These are phyloP conservation scores for Pisolithus tinctorius DNA, from an alignment of 768 basidiomycete species.

Conservation along the genomic window DNA sequence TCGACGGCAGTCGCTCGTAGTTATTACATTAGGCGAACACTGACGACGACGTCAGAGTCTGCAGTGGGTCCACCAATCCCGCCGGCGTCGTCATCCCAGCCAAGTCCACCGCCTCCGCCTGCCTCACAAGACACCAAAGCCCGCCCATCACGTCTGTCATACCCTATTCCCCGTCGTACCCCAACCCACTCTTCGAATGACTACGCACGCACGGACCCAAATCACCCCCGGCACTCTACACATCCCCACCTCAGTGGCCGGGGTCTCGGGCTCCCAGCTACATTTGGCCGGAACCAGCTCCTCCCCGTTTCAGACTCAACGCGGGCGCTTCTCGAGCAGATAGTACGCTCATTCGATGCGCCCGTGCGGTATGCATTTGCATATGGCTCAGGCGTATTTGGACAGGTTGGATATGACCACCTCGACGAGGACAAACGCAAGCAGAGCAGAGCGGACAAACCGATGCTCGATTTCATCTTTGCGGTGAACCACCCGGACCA, in stretches of 20 bases:
- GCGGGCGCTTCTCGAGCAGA: constrained; percentile 69
- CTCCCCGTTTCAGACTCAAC: constrained; percentile 75
- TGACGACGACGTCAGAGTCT: no score
- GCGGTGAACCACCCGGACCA: constrained; percentile 90
- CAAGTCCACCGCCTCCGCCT: no score
- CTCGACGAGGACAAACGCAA: constrained; percentile 15
- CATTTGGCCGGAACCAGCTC: constrained; percentile 77
- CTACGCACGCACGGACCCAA: constrained; percentile 23
- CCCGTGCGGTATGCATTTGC: constrained; percentile 97
- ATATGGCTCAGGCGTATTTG: constrained; percentile 94
- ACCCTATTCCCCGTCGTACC: no score
- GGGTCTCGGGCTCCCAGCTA: constrained; percentile 55
- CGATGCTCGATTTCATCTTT: constrained; percentile 96
- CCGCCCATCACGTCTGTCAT: no score
- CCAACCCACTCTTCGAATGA: no score
- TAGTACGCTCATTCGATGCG: constrained; percentile 76
- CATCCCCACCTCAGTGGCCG: constrained; percentile 18
- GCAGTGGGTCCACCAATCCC: no score
- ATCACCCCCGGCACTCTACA: constrained; percentile 12
- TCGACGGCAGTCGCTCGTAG: no score
- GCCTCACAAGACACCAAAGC: no score
- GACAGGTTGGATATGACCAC: constrained; percentile 72
- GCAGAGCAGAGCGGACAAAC: constrained; percentile 33
- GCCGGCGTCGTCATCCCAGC: no score
- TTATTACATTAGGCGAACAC: no score